Evolutionary conservation across 805 yeast genomes (phyloP), one percentile per base, ranked within the genome.

Genomic region (Maudiozyma saulgeensis): DNA sequence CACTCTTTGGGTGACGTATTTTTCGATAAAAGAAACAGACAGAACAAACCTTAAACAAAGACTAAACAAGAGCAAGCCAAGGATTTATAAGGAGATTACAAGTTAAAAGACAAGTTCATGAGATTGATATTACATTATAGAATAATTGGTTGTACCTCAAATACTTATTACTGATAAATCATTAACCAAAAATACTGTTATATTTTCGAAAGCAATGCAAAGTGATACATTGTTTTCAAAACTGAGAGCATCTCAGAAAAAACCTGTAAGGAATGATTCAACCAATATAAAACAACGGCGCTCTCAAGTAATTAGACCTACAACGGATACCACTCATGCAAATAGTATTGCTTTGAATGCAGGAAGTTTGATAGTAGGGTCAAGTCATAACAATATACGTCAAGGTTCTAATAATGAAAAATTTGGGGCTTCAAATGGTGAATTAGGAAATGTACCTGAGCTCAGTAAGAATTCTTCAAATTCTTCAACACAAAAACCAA

Each of bases 351-450:
- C 63, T 2, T 46, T 62, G 39, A 53, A 55, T 37, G 54, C 60
- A 15, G 66, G 66, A n/a, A 62, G 55, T 47, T 47, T 62, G 25
- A 50, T 58, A 7, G 56, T 62, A n/a, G 66, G 64, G 3, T 37
- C 56, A 4, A 48, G 43, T 28, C 47, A 28, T 28, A 28, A 28
- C 32, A 28, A 28, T 35, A 35, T 35, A n/a, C 16, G 9, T 15
- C 18, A 35, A 7, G 18, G 38, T 35, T 35, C 16, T 13, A 35
- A 35, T n/a, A 7, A 4, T n/a, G 15, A 35, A 7, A 16, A 9
- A 15, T 6, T 35, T 35, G 9, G 18, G 18, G 38, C 8, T 6
- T 35, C 38, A 13, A 8, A 11, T 9, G 32, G 12, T 28, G 32
- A 6, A 9, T 28, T 28, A 3, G 32, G 12, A 28, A 11, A 28